A percentile compares a stretch with the other conserved stretches of the same genome.
These are phyloP conservation scores for Trichosanthes truncata DNA, from an alignment of 306 rosid species.

Conservation along the genomic window DNA sequence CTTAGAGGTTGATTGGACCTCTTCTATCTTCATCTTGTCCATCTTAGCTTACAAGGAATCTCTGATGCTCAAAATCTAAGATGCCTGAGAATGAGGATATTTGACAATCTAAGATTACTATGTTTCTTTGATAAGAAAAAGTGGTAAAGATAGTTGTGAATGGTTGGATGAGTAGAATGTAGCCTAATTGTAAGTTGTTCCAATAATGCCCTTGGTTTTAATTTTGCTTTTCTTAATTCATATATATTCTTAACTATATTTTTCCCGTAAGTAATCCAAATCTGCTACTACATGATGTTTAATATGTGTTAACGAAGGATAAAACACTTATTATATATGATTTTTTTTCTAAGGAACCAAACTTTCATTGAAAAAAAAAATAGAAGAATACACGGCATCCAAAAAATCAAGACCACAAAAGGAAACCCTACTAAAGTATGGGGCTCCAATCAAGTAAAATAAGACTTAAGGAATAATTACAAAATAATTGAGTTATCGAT, in stretches of 20 bases:
- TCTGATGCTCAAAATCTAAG: background rate
- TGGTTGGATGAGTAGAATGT: background rate
- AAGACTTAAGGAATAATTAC: too few relatives aligned
- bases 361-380: too few relatives aligned
- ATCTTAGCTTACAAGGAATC: conserved; percentile 4
- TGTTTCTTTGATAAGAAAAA: background rate
- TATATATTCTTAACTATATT: background rate
- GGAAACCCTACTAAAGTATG: too few relatives aligned
- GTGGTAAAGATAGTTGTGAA: background rate
- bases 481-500: too few relatives aligned
- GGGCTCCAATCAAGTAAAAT: too few relatives aligned
- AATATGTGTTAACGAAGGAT: background rate
- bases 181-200: background rate
- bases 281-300: background rate
- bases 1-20: conserved; percentile 82
- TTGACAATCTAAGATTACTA: background rate
- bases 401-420: too few relatives aligned
- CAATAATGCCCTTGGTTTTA: background rate
- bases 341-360: too few relatives aligned
- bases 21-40: conserved; percentile 72
- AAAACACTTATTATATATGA: background rate
- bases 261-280: background rate
- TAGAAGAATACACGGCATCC: too few relatives aligned
- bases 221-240: background rate
- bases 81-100: background rate